These are phyloP conservation scores for Podaxis mareebaensis DNA, from an alignment of 768 basidiomycete genomes.

Conservation along the genomic window DNA sequence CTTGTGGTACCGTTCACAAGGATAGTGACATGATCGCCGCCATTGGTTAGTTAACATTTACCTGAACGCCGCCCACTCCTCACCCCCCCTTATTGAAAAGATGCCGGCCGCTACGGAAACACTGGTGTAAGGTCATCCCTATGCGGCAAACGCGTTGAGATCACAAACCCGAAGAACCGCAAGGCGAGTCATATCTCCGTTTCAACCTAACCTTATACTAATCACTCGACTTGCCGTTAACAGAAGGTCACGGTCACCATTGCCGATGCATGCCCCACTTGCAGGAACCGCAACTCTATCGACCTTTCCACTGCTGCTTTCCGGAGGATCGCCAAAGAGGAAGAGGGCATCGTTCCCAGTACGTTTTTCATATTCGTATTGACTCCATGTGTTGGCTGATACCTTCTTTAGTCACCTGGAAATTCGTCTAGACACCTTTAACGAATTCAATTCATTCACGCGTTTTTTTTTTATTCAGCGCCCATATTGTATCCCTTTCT, in stretches of 20 bases:
- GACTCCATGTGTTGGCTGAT: conserved; percentile 13
- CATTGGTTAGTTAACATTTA: conserved; percentile 45
- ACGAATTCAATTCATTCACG: conserved; percentile 30
- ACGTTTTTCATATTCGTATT: conserved; percentile 26
- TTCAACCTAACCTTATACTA: background rate
- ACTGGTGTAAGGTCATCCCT: conserved; percentile 44
- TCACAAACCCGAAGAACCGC: conserved; percentile 62
- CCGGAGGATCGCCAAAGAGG: conserved; percentile 46
- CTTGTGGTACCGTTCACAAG: conserved; percentile 64
- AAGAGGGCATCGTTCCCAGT: conserved; percentile 61
- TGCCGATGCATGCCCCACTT: conserved; percentile 84
- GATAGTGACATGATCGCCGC: conserved; percentile 66
- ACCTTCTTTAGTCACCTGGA: conserved; percentile 37
- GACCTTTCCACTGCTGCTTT: conserved; percentile 77
- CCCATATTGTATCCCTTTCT: conserved; percentile 39
- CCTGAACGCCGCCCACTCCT: conserved; percentile 15
- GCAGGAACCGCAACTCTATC: conserved; percentile 63
- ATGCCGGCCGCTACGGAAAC: conserved; percentile 54
- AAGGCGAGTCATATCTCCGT: conserved; percentile 33
- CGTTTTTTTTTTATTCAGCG: conserved; percentile 16
- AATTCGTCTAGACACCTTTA: conserved; percentile 31
- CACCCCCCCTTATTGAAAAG: conserved; percentile 27
- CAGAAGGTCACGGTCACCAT: conserved; percentile 60
- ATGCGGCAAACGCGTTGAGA: conserved; percentile 66
- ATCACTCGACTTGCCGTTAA: conserved; percentile 11